These are phyloP conservation scores for Trematosphaeria pertusa DNA, from an alignment of 2,329 filamentous ascomycete species.

Conservation along the genomic window DNA sequence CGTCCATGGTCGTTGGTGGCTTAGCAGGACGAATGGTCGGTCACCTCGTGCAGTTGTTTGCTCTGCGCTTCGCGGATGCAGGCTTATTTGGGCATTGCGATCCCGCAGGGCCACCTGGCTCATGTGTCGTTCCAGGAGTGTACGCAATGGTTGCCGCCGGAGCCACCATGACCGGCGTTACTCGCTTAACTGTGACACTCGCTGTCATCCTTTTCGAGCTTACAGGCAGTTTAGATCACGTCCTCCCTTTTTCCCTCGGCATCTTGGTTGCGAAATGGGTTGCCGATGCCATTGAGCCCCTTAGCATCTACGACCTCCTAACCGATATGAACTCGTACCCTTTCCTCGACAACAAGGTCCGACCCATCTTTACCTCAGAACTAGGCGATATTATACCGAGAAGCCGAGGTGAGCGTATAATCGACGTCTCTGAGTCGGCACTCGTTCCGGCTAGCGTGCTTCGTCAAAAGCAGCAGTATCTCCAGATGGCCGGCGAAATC, in stretches of 20 bases:
- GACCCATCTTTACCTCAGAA: slow-evolving; percentile 87
- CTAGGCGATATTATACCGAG: slow-evolving; percentile 85
- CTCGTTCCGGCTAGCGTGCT: slow-evolving; percentile 79
- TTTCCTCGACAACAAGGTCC: slow-evolving; percentile 95
- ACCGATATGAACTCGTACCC: slow-evolving; percentile 98
- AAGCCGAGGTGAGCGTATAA: slow-evolving; percentile 76
- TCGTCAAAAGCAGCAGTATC: slow-evolving; percentile 78
- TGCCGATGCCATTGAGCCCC: slow-evolving; percentile 90
- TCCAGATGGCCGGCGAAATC: slow-evolving; percentile 86
- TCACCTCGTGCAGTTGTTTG: slow-evolving; percentile 82
- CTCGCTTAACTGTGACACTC: slow-evolving; percentile 87
- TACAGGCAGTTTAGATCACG: slow-evolving; percentile 92
- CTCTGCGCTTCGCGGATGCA: slow-evolving; percentile 74
- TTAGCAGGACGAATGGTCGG: slow-evolving; percentile 88
- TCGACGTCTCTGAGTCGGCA: slow-evolving; percentile 86
- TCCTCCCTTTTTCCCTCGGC: slow-evolving; percentile 89
- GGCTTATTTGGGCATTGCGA: slow-evolving; percentile 78
- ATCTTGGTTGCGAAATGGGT: slow-evolving; percentile 98
- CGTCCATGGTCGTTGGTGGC: slow-evolving; percentile 97
- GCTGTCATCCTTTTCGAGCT: slow-evolving; percentile 96
- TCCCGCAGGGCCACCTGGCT: slow-evolving; percentile 69
- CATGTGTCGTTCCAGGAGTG: slow-evolving; percentile 94
- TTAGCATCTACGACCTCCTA: slow-evolving; percentile 93
- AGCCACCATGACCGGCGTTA: slow-evolving; percentile 97
- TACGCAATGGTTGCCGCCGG: slow-evolving; percentile 95